Evolutionary conservation across 192 early-diverging fungal genomes (phyloP).

Genomic region (Linderina pennispora): DNA sequence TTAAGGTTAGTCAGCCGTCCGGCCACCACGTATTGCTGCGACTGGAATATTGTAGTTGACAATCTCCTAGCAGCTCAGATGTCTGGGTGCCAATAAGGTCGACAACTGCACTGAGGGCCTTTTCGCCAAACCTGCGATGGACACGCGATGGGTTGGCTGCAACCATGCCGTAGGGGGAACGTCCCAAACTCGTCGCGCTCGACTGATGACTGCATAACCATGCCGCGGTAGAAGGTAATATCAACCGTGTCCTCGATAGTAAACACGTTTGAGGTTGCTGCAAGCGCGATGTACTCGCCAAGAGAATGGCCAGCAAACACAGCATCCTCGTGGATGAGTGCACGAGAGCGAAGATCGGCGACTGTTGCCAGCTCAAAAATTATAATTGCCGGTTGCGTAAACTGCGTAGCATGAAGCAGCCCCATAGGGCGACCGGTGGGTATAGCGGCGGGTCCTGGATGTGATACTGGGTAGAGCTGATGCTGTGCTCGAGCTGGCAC

Average conservation of each 20-base stretch:
- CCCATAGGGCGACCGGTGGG: slow-evolving; percentile 76
- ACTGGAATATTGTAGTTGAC: slow-evolving; percentile 96
- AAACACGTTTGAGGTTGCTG: slow-evolving; percentile 73
- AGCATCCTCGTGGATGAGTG: slow-evolving; percentile 69
- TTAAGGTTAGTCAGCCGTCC: slow-evolving; percentile 77
- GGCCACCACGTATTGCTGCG: slow-evolving; percentile 91
- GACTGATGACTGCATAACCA: slow-evolving; percentile 95
- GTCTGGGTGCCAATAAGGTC: slow-evolving; percentile 66
- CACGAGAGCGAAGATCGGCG: slow-evolving; percentile 82
- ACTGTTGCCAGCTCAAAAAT: slow-evolving; percentile 84
- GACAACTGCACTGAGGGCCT: slow-evolving; percentile 53
- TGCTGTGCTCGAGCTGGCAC: slow-evolving; percentile 54
- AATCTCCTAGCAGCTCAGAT: slow-evolving; percentile 79
- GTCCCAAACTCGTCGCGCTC: slow-evolving; percentile 62
- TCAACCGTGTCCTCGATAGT: slow-evolving; percentile 76
- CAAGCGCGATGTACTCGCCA: slow-evolving; percentile 86
- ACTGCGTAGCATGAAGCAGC: slow-evolving; percentile 87
- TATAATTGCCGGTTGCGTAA: slow-evolving; percentile 83
- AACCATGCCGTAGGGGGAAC: slow-evolving; percentile 91
- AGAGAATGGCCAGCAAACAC: slow-evolving; percentile 92
- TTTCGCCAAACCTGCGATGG: slow-evolving; percentile 60
- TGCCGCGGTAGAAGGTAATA: slow-evolving; percentile 89
- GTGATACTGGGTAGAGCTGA: slow-evolving; percentile 78
- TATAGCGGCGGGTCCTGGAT: slow-evolving; percentile 65
- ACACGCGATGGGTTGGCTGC: slow-evolving; percentile 91